phyloP scores from a whole-genome alignment of 2,329 filamentous ascomycete species.

The Beauveria asiatica region DNA sequence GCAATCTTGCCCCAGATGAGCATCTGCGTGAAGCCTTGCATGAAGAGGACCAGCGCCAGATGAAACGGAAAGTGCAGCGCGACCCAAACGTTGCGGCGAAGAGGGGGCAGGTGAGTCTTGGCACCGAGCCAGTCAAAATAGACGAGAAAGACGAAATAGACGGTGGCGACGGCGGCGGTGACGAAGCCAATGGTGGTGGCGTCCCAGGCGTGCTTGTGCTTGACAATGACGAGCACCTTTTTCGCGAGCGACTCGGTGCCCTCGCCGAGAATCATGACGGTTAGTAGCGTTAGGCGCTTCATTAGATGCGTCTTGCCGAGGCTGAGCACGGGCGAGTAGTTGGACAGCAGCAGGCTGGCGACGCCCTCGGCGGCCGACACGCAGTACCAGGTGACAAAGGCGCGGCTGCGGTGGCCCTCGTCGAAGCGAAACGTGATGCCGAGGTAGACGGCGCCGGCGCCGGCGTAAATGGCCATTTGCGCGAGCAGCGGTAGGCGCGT shows the following conservation, averaged over 20 bases:
- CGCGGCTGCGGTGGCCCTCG: conserved; percentile 21
- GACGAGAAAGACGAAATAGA: conserved; percentile 38
- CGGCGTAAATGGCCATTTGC: conserved; percentile 27
- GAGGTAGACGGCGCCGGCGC: conserved; percentile 30
- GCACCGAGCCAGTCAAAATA: conserved; percentile 56
- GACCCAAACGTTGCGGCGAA: conserved; percentile 52
- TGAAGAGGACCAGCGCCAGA: conserved; percentile 52
- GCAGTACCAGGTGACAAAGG: conserved; percentile 42
- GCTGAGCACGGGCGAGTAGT: conserved; percentile 45
- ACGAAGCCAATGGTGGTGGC: conserved; percentile 31
- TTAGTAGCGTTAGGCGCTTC: conserved; percentile 54
- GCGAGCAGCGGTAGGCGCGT: conserved; percentile 26
- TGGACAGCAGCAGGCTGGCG: conserved; percentile 43
- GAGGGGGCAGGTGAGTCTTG: conserved; percentile 43
- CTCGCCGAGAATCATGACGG: conserved; percentile 58
- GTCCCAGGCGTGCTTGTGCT: conserved; percentile 32
- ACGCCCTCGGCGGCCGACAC: conserved; percentile 45
- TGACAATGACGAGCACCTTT: conserved; percentile 42
- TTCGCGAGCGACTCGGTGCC: conserved; percentile 51
- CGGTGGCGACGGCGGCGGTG: conserved; percentile 29
- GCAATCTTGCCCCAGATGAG: conserved; percentile 35
- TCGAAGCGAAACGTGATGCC: conserved; percentile 33
- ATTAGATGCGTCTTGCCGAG: conserved; percentile 56
- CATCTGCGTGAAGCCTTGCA: conserved; percentile 54
- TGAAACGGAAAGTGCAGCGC: conserved; percentile 55